These are phyloP conservation scores for Hemerocallis citrina DNA, from an alignment of 106 monocot genomes.

Conservation along the genomic window DNA sequence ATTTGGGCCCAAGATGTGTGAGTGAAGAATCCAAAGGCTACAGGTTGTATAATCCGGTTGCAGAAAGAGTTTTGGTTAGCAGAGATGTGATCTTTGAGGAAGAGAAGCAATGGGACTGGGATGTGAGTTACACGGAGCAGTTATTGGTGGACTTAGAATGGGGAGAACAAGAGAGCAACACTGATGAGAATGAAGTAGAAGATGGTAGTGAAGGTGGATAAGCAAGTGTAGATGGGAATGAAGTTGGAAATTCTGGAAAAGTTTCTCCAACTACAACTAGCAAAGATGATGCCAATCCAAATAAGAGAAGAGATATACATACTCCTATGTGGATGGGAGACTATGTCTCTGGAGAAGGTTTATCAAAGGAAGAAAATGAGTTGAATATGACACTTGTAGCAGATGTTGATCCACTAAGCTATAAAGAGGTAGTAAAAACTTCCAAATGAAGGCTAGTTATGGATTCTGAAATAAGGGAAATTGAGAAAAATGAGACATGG, in stretches of 20 bases:
- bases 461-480: background rate
- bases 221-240: background rate
- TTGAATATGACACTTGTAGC: background rate
- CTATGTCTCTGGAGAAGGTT: background rate
- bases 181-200: background rate
- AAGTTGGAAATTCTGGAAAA: background rate
- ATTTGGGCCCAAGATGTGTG: background rate
- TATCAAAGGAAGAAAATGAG: background rate
- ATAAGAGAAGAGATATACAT: background rate
- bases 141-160: background rate
- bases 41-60: background rate
- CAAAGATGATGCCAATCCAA: background rate
- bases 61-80: background rate
- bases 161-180: background rate
- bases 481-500: background rate
- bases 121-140: background rate
- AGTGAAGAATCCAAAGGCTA: background rate
- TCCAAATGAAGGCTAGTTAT: background rate
- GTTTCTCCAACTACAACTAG: background rate
- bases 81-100: background rate
- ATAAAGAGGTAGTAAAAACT: background rate
- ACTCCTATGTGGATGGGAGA: background rate
- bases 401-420: background rate
- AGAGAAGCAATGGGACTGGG: background rate
- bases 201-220: background rate